Base-by-base conservation (phyloP, 805 yeast genomes). In the Debaryomyces maramus region DNA sequence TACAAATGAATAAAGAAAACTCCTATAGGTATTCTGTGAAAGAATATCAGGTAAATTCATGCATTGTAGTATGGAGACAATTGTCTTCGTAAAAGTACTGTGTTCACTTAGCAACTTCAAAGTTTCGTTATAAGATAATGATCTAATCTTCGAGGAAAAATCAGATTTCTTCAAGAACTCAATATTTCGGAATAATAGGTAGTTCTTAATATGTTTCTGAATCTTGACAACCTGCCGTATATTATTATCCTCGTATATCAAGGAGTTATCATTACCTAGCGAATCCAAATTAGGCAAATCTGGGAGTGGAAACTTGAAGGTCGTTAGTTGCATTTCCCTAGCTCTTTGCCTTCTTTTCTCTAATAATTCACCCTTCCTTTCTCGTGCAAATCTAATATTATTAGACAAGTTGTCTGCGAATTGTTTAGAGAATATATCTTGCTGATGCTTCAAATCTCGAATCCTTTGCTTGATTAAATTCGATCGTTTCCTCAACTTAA, bases 1-100 rank as follows among this genome's bases (percentile, higher is more conserved):
- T 1, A 53, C 44, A 32, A 58, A 50, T 3, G 55, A 46, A 37
- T 54, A 55, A 16, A 55, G 42, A n/a, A 55, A 50, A 13, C 43
- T 33, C n/a, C 44, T 31, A 21, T 44, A 39, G 21, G 22, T 26
- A 10, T 33, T 21, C 6, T 32, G 35, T 7, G 28, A 22, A 23
- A 39, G 16, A 5, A 32, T 32, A 40, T 41, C 47, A 14, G 41
- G 41, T 6, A 44, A 17, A 37, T 39, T 11, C 19, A 44, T 11
- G 11, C 18, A 8, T 11, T 24, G 22, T 10, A 40, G 30, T 24
- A 44, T 21, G 23, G 34, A 22, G 7, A 28, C 34, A 5, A 32
- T 33, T 6, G 21, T 15, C 37, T 24, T 24, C 6, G 31, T 8
- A 34, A 34, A 15, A 10, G 13, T n/a, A 5, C 15, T n/a, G 6